Conservation (phyloP, 2,329 filamentous ascomycete species). For the Aspergillus awamori region DNA sequence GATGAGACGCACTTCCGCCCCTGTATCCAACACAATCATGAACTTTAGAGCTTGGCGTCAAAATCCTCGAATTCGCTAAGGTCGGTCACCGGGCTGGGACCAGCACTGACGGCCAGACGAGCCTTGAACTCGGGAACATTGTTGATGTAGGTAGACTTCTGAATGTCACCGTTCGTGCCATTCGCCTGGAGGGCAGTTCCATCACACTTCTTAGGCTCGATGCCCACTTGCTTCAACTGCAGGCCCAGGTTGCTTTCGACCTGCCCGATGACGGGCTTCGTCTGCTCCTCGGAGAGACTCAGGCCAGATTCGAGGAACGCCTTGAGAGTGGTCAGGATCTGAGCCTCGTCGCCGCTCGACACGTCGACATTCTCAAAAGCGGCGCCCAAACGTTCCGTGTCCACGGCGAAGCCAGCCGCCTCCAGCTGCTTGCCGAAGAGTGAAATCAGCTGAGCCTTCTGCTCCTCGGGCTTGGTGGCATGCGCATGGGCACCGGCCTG, state of each 20-base stretch:
- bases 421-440: constrained; percentile 52
- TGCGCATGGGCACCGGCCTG: constrained; percentile 58
- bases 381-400: constrained; percentile 46
- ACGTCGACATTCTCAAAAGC: constrained; percentile 52
- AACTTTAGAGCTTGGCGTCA: constrained; percentile 72
- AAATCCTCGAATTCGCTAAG: constrained; percentile 84
- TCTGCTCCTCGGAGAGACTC: constrained; percentile 55
- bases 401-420: constrained; percentile 49
- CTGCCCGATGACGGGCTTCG: constrained; percentile 53
- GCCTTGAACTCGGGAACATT: constrained; percentile 83
- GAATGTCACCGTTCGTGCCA: constrained; percentile 32
- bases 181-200: constrained; percentile 31
- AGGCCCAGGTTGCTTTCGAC: constrained; percentile 52
- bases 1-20: neutral
- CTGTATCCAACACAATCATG: neutral
- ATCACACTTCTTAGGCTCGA: constrained; percentile 42
- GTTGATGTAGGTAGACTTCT: constrained; percentile 64
- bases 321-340: constrained; percentile 56
- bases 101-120: constrained; percentile 69
- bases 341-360: constrained; percentile 49
- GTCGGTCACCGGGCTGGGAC: constrained; percentile 72
- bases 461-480: constrained; percentile 40
- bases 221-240: constrained; percentile 49
- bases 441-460: constrained; percentile 48
- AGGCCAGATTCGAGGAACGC: constrained; percentile 54